These are phyloP conservation scores for Fagopyrum esculentum DNA, from an alignment of 148 eudicot species.

Conservation along the genomic window DNA sequence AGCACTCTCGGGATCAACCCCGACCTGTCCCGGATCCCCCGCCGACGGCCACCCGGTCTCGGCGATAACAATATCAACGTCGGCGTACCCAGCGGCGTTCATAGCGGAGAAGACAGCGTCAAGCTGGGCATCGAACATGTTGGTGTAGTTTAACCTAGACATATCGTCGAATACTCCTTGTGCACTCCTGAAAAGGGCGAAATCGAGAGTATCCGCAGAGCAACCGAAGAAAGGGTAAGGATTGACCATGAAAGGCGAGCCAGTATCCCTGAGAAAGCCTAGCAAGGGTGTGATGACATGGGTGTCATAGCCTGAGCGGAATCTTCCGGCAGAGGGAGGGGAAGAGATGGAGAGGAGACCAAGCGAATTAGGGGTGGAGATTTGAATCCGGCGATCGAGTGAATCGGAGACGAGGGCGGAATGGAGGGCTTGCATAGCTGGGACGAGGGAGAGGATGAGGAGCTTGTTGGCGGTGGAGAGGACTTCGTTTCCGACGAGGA, in stretches of 20 bases:
- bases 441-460: slow-evolving; percentile 40
- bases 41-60: slow-evolving; percentile 76
- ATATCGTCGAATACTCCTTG: slow-evolving; percentile 34
- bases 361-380: slow-evolving; percentile 64
- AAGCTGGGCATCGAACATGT: slow-evolving; percentile 56
- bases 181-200: slow-evolving; percentile 51
- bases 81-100: slow-evolving; percentile 29
- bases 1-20: slow-evolving; percentile 43
- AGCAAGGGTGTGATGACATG: slow-evolving; percentile 48
- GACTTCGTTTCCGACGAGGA: slow-evolving; percentile 69
- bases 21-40: slow-evolving; percentile 40
- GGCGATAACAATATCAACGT: slow-evolving; percentile 53
- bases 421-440: slow-evolving; percentile 51
- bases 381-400: slow-evolving; percentile 26
- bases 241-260: slow-evolving; percentile 58
- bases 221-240: slow-evolving; percentile 59
- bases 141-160: slow-evolving; percentile 40
- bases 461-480: slow-evolving; percentile 38
- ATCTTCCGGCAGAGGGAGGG: slow-evolving; percentile 57
- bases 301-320: slow-evolving; percentile 44
- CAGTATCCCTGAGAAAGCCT: slow-evolving; percentile 35
- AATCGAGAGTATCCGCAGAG: slow-evolving; percentile 30
- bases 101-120: slow-evolving; percentile 62
- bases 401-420: slow-evolving; percentile 35
- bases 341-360: slow-evolving; percentile 42